Percentiles rank a stretch among this genome's conserved stretches.
These are phyloP conservation scores for Saccharum hybrid DNA, from an alignment of 202 grass and related monocot genomes.

Conservation along the genomic window DNA sequence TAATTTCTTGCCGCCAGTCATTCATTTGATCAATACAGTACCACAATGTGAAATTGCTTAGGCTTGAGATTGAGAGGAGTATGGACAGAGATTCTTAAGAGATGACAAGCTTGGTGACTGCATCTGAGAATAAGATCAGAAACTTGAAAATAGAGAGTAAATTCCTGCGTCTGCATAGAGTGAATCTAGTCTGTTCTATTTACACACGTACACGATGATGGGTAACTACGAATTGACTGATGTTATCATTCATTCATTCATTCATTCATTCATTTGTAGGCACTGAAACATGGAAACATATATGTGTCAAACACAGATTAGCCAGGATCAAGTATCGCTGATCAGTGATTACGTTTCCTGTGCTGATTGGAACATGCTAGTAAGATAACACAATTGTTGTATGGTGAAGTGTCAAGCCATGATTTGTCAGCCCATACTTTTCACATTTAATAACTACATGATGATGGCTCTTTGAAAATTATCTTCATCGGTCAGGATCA, in stretches of 20 bases:
- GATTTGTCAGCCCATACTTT: conserved; percentile 8
- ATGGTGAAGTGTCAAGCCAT: background rate
- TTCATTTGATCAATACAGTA: background rate
- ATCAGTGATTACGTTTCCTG: background rate
- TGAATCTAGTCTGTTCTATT: background rate
- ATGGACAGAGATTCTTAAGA: background rate
- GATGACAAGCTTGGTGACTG: background rate
- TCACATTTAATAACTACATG: conserved; percentile 14
- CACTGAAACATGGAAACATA: background rate
- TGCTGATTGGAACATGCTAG: conserved; percentile 1
- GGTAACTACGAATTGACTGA: background rate
- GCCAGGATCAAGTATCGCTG: background rate
- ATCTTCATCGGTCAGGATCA: conserved; percentile 37
- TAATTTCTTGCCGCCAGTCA: background rate
- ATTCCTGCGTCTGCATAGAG: background rate
- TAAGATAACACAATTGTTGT: background rate
- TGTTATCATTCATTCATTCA: background rate
- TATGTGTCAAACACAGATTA: background rate
- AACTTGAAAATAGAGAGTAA: background rate
- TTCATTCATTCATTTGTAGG: background rate
- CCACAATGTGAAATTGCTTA: background rate
- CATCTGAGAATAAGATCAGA: background rate
- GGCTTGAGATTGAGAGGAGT: background rate
- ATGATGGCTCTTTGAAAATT: conserved; percentile 23
- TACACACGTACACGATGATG: background rate